Base-by-base conservation (phyloP, 2,329 filamentous ascomycete genomes). In the Nemania sp. region DNA sequence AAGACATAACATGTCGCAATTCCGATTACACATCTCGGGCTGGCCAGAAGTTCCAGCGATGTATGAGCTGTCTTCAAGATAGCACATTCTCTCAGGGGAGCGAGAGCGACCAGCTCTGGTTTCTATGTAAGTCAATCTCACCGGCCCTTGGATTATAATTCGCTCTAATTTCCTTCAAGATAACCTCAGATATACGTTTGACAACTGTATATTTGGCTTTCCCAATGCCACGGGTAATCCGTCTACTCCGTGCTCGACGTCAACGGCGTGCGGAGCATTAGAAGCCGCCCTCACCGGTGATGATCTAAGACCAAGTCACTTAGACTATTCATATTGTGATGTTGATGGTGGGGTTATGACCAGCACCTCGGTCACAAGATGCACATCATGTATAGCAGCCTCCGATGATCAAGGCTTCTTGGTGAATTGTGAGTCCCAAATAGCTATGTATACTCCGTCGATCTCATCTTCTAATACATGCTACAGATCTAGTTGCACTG, bases 101-200 rank as follows among this genome's bases (percentile, higher is more conserved):
- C 6, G 82, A 85, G 71, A 84, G 72, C 56, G 83, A 86, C 63
- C 81, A 83, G 62, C 75, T 76, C 49, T 85, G 82, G 83, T 85
- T 85, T 62, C 66, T 85, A 45, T 84, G 83, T 85, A 77, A 73
- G 82, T 74, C 18, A 5, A 25, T 46, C 17, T 18, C 11, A 29
- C 3, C 7, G 32, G 18, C 18, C 47, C 11, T 37, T 45, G n/a
- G 43, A 29, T 29, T 10, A 39, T 18, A 11, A 13, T 15, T 11
- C 12, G 13, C 54, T 47, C 62, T 67, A 46, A 72, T 54, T 37
- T 17, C 3, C 17, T 10, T 15, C 6, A 18, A 85, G 83, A 86
- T 64, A 85, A 86, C 64, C 68, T 84, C 45, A 76, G 82, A 63
- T 85, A 82, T 68, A 75, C 79, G 12, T 76, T 84, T 46, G 77